A percentile compares a stretch with the other conserved stretches of the same genome.
These are phyloP conservation scores for Centrapalus pauciflorus DNA, from an alignment of 129 eudicot genomes.

Conservation along the genomic window DNA sequence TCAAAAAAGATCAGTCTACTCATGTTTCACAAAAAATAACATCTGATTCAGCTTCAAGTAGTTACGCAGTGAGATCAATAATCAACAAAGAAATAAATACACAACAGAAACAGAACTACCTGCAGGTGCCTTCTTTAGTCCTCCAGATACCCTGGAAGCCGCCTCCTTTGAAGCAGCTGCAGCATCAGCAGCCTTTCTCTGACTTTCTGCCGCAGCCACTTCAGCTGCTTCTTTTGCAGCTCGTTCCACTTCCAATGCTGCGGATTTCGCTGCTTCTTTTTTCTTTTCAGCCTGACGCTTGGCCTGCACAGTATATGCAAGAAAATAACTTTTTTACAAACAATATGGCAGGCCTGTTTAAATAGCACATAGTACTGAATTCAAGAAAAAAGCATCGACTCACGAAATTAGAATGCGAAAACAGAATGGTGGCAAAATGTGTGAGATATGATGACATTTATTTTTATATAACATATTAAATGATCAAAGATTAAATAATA, in stretches of 20 bases:
- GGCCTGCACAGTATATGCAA: conserved; percentile 42
- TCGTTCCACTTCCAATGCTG: conserved; percentile 67
- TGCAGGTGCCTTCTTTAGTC: conserved; percentile 25
- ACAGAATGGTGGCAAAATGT: too few relatives aligned
- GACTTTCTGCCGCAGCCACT: conserved; percentile 34
- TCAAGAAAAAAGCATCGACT: not conserved
- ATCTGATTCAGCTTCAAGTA: conserved; percentile 5
- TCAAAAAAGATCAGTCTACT: too few relatives aligned
- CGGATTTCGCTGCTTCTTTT: conserved; percentile 57
- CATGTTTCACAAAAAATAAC: too few relatives aligned
- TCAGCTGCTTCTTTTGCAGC: conserved; percentile 75
- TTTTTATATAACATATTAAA: not conserved
- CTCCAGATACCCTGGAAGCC: conserved; percentile 31
- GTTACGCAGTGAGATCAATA: not conserved
- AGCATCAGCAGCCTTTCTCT: conserved; percentile 31
- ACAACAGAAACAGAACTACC: conserved; percentile 30
- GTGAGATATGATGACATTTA: too few relatives aligned
- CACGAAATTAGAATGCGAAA: not conserved
- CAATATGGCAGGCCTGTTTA: not conserved
- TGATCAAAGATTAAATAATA: not conserved
- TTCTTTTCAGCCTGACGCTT: conserved; percentile 60
- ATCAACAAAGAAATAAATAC: not conserved
- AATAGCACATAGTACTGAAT: not conserved
- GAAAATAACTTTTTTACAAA: not conserved
- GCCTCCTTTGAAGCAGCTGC: conserved; percentile 28